phyloP scores from a whole-genome alignment of 352 stramenopile genomes.

The Globisporangium uncinulatum region DNA sequence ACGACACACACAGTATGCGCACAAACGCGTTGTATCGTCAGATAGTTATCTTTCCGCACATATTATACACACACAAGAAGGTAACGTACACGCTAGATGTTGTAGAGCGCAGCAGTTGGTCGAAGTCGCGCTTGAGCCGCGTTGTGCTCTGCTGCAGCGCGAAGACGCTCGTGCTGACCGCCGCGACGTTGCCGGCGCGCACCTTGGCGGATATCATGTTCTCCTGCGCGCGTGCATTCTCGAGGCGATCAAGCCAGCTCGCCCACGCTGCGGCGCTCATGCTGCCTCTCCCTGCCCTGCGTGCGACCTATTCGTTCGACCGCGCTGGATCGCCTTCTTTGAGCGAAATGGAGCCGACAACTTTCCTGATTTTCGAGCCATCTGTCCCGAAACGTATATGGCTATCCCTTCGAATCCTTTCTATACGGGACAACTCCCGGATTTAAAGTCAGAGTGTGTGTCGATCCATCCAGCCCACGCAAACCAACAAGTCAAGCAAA shows the following conservation, averaged over 20 bases:
- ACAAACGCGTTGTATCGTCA: no score
- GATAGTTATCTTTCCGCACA: background rate
- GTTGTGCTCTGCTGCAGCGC: constrained; percentile 80
- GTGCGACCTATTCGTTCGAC: constrained; percentile 3
- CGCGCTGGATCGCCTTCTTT: no score
- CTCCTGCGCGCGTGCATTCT: constrained; percentile 68
- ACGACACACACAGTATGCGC: background rate
- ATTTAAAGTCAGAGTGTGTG: background rate
- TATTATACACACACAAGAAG: background rate
- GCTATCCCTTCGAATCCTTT: background rate
- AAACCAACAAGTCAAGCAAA: constrained; percentile 1
- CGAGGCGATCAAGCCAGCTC: constrained; percentile 76
- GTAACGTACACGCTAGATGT: constrained; percentile 39
- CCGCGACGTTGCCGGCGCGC: constrained; percentile 45
- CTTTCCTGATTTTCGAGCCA: constrained; percentile 1
- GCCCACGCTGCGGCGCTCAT: constrained; percentile 75
- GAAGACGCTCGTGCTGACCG: constrained; percentile 77
- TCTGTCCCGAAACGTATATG: background rate
- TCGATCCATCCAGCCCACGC: constrained; percentile 3
- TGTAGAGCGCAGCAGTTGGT: constrained; percentile 60
- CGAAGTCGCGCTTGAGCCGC: constrained; percentile 75
- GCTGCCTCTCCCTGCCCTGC: background rate
- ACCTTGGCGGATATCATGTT: constrained; percentile 60
- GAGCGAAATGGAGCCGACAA: no score
- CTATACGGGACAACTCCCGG: constrained; percentile 9